These are phyloP conservation scores for Metschnikowia anglica DNA, from an alignment of 805 yeast species.

Conservation along the genomic window DNA sequence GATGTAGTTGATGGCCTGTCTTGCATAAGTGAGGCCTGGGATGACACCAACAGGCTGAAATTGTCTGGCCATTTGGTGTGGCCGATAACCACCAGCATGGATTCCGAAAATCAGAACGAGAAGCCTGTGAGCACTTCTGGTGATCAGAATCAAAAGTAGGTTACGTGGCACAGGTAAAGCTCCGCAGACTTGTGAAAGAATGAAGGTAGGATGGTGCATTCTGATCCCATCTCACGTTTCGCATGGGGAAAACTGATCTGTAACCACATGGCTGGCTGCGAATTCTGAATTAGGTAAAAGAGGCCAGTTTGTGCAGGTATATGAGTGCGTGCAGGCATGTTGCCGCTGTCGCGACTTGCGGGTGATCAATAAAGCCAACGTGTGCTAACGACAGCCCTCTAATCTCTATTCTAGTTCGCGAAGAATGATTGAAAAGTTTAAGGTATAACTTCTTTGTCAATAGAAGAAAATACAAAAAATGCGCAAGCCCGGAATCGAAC, in stretches of 20 bases:
- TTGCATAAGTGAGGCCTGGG: slow-evolving; percentile 7
- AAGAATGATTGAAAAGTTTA: background rate
- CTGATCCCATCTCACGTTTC: slow-evolving; percentile 5
- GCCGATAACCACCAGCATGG: slow-evolving; percentile 15
- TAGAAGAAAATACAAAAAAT: slow-evolving; percentile 6
- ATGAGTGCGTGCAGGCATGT: too few relatives aligned
- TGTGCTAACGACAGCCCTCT: too few relatives aligned
- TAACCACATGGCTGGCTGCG: slow-evolving; percentile 17
- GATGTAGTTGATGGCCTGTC: slow-evolving; percentile 1
- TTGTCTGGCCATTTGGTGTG: slow-evolving; percentile 13
- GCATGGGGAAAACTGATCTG: slow-evolving; percentile 2
- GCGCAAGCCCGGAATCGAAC: slow-evolving; percentile 25
- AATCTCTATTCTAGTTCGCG: too few relatives aligned
- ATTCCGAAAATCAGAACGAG: background rate
- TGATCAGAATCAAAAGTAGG: too few relatives aligned
- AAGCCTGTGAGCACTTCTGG: too few relatives aligned
- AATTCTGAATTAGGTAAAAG: slow-evolving; percentile 11
- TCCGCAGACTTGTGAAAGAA: too few relatives aligned
- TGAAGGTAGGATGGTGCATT: too few relatives aligned
- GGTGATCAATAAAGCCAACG: too few relatives aligned
- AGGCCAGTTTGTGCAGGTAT: slow-evolving; percentile 4
- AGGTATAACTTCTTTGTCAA: background rate
- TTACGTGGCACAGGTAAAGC: too few relatives aligned
- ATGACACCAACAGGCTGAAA: slow-evolving; percentile 9
- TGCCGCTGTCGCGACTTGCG: too few relatives aligned